A percentile compares a stretch with the other conserved stretches of the same genome.
These are phyloP conservation scores for Ascochyta fabae DNA, from an alignment of 2,329 filamentous ascomycete genomes.

Conservation along the genomic window DNA sequence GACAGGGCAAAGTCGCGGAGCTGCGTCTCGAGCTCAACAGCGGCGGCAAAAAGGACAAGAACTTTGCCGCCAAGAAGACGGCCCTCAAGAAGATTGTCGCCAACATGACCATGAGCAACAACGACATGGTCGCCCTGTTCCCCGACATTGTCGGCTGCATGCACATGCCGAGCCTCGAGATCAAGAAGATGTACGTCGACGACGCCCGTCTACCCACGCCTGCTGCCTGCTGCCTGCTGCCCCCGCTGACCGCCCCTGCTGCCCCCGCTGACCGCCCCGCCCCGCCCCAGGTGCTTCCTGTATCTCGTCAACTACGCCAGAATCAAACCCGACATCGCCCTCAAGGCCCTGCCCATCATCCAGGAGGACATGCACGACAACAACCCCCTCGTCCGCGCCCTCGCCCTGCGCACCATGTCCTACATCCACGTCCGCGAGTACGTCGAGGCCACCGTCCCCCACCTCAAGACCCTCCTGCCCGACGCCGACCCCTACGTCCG, in stretches of 20 bases:
- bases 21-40: constrained; percentile 91
- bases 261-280: constrained; percentile 38
- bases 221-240: no score
- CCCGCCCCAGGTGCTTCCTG: constrained; percentile 80
- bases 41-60: constrained; percentile 98
- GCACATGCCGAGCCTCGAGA: constrained; percentile 91
- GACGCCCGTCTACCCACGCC: no score
- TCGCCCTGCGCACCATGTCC: constrained; percentile 93
- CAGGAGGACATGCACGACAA: constrained; percentile 92
- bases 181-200: constrained; percentile 92
- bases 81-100: constrained; percentile 99
- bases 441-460: constrained; percentile 85
- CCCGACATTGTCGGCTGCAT: constrained; percentile 95
- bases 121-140: constrained; percentile 97
- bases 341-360: constrained; percentile 89
- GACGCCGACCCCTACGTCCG: constrained; percentile 95
- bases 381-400: constrained; percentile 89
- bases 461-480: constrained; percentile 81
- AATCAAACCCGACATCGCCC: constrained; percentile 89
- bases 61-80: constrained; percentile 92
- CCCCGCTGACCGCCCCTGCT: no score
- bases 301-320: constrained; percentile 97
- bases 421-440: constrained; percentile 97
- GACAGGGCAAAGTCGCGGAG: constrained; percentile 98
- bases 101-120: constrained; percentile 99